Evolutionary conservation across 129 eudicot genomes (phyloP).

Genomic region (Mikania micrantha): DNA sequence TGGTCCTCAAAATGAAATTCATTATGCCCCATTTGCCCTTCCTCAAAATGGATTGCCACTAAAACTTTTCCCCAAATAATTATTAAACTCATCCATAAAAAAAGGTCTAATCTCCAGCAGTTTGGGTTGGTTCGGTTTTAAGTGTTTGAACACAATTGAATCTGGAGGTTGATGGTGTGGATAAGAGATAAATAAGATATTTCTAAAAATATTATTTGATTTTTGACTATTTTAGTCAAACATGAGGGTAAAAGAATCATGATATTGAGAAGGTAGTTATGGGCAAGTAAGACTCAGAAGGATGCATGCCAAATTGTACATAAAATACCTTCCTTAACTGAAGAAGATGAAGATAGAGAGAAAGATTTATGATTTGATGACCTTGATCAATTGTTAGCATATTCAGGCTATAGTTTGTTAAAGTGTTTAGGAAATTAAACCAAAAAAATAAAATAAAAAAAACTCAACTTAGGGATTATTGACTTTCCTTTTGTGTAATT

Average conservation of each 20-base stretch:
- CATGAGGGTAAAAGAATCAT: conserved; percentile 5
- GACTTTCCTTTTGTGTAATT: conserved; percentile 15
- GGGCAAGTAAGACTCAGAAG: conserved; percentile 23
- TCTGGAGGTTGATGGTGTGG: not conserved
- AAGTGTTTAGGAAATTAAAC: conserved; percentile 3
- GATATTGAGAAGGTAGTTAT: conserved; percentile 19
- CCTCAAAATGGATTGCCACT: conserved; percentile 95
- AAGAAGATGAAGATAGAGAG: conserved; percentile 20
- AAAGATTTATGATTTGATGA: conserved; percentile 5
- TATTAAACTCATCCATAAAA: not conserved
- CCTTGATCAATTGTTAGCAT: conserved; percentile 13
- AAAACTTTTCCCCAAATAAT: conserved; percentile 40
- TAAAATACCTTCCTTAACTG: conserved; percentile 33
- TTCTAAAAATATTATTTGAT: not conserved
- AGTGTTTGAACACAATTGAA: not conserved
- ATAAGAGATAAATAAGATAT: not conserved
- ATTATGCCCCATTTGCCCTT: conserved; percentile 97
- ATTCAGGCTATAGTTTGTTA: conserved; percentile 17
- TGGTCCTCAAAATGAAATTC: conserved; percentile 92
- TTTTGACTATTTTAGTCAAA: conserved; percentile 7
- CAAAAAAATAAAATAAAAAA: no score
- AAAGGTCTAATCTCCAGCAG: not conserved
- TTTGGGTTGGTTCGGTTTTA: not conserved
- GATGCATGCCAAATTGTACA: conserved; percentile 47
- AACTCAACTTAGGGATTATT: conserved; percentile 9